These are phyloP conservation scores for Phaeomoniella chlamydospora DNA, from an alignment of 2,329 filamentous ascomycete genomes.

Conservation along the genomic window DNA sequence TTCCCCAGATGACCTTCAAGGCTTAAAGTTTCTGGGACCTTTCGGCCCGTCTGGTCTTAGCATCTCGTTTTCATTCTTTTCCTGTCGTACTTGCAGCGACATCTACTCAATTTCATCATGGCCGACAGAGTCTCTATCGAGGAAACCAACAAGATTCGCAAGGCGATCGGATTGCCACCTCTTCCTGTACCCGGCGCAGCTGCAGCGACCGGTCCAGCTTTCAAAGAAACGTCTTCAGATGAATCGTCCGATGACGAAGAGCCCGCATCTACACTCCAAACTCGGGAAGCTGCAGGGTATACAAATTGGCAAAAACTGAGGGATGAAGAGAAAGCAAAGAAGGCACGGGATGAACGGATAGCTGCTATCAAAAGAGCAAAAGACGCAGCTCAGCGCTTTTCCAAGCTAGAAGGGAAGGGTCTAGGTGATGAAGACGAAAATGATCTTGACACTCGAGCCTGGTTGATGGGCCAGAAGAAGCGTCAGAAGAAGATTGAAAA, in stretches of 20 bases:
- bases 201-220: conserved; percentile 34
- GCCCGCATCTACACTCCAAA: conserved; percentile 68
- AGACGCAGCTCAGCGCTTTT: conserved; percentile 64
- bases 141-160: conserved; percentile 84
- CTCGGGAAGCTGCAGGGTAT: conserved; percentile 29
- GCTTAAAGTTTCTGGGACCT: not conserved
- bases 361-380: conserved; percentile 75
- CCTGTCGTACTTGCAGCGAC: not conserved
- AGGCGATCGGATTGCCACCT: conserved; percentile 78
- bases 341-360: conserved; percentile 58
- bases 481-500: conserved; percentile 78
- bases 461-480: conserved; percentile 84
- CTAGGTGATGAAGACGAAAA: conserved; percentile 59
- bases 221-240: conserved; percentile 28
- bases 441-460: conserved; percentile 65
- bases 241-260: conserved; percentile 40
- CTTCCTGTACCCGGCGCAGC: conserved; percentile 62
- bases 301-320: conserved; percentile 42
- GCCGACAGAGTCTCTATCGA: conserved; percentile 59
- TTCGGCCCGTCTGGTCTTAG: too few relatives aligned
- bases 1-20: not conserved
- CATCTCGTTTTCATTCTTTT: too few relatives aligned
- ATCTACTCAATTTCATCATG: conserved; percentile 18
- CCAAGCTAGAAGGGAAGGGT: conserved; percentile 66
- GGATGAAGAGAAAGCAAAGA: conserved; percentile 58